These are phyloP conservation scores for Stachybotrys chartarum DNA, from an alignment of 2,329 filamentous ascomycete genomes.

Conservation along the genomic window DNA sequence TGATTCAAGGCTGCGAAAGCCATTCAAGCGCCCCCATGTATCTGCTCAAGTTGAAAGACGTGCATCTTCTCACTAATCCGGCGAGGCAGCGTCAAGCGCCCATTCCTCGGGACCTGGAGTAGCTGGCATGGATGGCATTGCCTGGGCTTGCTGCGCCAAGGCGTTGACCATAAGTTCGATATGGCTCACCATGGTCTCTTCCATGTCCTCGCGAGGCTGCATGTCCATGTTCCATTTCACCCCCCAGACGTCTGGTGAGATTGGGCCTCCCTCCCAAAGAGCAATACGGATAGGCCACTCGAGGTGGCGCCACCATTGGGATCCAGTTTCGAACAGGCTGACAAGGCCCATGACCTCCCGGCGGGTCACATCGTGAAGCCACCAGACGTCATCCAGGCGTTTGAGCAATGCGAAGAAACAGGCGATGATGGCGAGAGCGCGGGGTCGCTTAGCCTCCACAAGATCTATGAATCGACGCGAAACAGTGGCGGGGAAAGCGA, in stretches of 20 bases:
- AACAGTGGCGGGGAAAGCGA: constrained; percentile 59
- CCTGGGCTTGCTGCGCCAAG: constrained; percentile 22
- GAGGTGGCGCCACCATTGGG: constrained; percentile 53
- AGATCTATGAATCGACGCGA: constrained; percentile 54
- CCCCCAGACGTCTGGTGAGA: constrained; percentile 52
- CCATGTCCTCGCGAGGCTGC: constrained; percentile 24
- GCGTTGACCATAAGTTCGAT: constrained; percentile 33
- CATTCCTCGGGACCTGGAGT: not conserved
- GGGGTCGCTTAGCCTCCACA: constrained; percentile 50
- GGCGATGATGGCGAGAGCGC: constrained; percentile 56
- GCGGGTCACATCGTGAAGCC: constrained; percentile 59
- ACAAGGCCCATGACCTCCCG: constrained; percentile 59
- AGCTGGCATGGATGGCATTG: constrained; percentile 18
- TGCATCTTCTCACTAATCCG: not conserved
- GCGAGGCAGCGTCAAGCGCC: not conserved
- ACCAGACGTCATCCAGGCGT: constrained; percentile 57
- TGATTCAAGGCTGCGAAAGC: too few relatives aligned
- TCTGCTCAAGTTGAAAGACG: too few relatives aligned
- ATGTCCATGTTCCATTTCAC: constrained; percentile 38
- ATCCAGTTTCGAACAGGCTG: constrained; percentile 50
- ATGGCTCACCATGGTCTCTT: constrained; percentile 29
- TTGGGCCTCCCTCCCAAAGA: constrained; percentile 44
- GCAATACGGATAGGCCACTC: constrained; percentile 55
- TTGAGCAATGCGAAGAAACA: constrained; percentile 62
- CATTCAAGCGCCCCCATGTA: too few relatives aligned